Base-by-base conservation (phyloP, 176 grass and related monocot species). In the Paspalum notatum region DNA sequence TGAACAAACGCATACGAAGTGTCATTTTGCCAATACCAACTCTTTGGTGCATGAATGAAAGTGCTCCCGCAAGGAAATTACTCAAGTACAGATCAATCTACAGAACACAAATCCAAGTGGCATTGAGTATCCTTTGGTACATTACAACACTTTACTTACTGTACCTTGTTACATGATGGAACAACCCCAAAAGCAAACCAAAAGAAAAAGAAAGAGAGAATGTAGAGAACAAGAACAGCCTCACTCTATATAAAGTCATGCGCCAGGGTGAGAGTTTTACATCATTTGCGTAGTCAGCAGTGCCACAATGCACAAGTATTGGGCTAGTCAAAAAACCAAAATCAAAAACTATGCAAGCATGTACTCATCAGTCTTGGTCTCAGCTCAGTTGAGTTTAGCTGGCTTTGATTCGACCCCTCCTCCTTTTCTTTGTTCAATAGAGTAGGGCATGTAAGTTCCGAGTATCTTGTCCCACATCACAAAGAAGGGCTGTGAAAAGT, bases 401-500 rank as follows among this genome's bases (percentile, higher is more conserved):
- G 92, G 92, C n/a, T 51, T 56, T 75, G 92, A 88, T 67, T 90
- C 89, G 1, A 92, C n/a, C 41, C 92, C 92, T 12, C 92, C 89
- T 38, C 66, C 84, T 75, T 92, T 95, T 64, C 89, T 58, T 7
- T 73, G 62, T 44, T 92, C 86, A 4, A 95, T 82, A 58, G 86
- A 85, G 54, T 92, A 95, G 12, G 86, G 77, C 87, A 95, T 92
- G 69, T 95, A 87, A 27, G 92, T 95, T 68, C 89, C 89, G 1
- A 95, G 68, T 43, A 95, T 87, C 78, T 85, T 95, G 72, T 92
- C 92, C 92, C 92, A 95, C 55, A 90, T 70, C 16, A 92, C 81
- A 72, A 95, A 95, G 68, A 95, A 95, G 5, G 89, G 89, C 67
- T 95, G 92, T 38, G 92, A 95, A 91, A 92, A 95, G 80, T 95